Base-by-base conservation (phyloP, 2,329 filamentous ascomycete species). In the Aspergillus candidus region DNA sequence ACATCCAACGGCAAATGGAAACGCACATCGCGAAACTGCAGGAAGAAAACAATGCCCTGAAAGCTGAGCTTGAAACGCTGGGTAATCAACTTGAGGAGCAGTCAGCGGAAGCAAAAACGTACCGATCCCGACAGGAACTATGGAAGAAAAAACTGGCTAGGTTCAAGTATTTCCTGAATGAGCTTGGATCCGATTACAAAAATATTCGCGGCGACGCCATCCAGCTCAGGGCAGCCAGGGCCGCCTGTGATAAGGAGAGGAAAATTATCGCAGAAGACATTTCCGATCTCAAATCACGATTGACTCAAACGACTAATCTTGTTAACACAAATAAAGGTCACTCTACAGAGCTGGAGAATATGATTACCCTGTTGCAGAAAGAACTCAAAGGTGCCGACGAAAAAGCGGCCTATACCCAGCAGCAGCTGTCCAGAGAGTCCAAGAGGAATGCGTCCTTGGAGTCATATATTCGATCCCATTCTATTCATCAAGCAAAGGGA, bases 91-190 rank as follows among this genome's bases (percentile, higher is more conserved):
- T 60, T 10, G 46, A 54, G 29, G 56, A 54, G 32, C 52, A 51
- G 14, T 39, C 52, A 13, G 48, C 41, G 4, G 55, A 65, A 11
- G 42, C 51, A 3, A 53, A 49, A 7, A 34, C 47, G 5, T 52
- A 57, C 7, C 51, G 48, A 31, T 42, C 53, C 6, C 57, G 59
- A 13, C 45, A 66, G 18, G 58, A 61, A 13, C 48, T 53, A 22
- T 69, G 65, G 66, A 69, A 63, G 46, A 40, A 44, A 4, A 67
- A 61, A 30, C 44, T 69, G 6, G 39, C 43, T 5, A 65, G 57
- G 37, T 55, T 68, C 42, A 63, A 58, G 46, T 31, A 44, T 13
- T 52, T 67, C 17, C 50, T 68, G 22, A 60, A 58, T 40, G 58
- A 59, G 5, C 44, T 69, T n/a, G 65, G 64, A 4, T 54, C 53